Percentiles rank a stretch among this genome's conserved stretches.
phyloP scores from a whole-genome alignment of 108 stramenopile genomes.

The Licmophora abbreviata region DNA sequence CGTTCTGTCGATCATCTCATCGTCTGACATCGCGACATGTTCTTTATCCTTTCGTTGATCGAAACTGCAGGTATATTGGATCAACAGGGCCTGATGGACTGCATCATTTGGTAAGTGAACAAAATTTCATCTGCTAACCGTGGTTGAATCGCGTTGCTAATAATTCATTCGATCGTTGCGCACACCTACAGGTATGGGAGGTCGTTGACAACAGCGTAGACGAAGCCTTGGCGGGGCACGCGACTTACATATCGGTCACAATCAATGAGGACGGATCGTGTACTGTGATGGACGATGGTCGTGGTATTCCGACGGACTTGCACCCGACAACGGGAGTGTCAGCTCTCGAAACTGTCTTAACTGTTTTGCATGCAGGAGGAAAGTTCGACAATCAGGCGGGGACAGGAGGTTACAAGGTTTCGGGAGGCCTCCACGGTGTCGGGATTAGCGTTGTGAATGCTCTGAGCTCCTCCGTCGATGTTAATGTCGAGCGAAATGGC shows the following conservation, averaged over 20 bases:
- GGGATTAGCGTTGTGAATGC: conserved; percentile 97
- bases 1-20: neutral
- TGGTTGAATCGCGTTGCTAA: no score
- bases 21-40: neutral
- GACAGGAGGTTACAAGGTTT: conserved; percentile 83
- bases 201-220: conserved; percentile 94
- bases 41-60: neutral
- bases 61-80: no score
- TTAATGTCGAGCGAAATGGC: conserved; percentile 63
- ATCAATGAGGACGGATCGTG: conserved; percentile 67
- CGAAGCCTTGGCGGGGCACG: conserved; percentile 91
- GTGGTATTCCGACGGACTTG: conserved; percentile 91
- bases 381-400: conserved; percentile 90
- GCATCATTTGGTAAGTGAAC: conserved; percentile 91
- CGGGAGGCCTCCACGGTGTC: conserved; percentile 92
- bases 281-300: conserved; percentile 83
- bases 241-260: conserved; percentile 57
- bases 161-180: no score
- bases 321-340: conserved; percentile 67
- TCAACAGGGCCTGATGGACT: conserved; percentile 88
- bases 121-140: no score
- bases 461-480: conserved; percentile 69
- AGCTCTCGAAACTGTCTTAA: conserved; percentile 91
- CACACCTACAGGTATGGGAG: no score
- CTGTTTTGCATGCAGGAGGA: conserved; percentile 94